A percentile compares a stretch with the other conserved stretches of the same genome.
These are phyloP conservation scores for Tylopilus sp. DNA, from an alignment of 768 basidiomycete genomes.

Conservation along the genomic window DNA sequence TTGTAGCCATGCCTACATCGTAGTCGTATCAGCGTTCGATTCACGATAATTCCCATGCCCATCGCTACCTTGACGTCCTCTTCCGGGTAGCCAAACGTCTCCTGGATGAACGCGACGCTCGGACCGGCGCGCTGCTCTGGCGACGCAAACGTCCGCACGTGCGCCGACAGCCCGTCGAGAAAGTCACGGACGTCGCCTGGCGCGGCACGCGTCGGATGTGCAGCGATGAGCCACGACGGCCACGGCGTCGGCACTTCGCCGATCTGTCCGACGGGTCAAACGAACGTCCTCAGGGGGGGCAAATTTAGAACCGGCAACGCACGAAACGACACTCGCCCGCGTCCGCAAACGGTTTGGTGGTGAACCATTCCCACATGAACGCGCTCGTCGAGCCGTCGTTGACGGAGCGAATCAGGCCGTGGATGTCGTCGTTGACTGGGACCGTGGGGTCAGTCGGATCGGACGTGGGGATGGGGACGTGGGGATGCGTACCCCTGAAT, in stretches of 20 bases:
- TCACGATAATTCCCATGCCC: background rate
- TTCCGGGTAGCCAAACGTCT: constrained; percentile 76
- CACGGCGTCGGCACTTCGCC: constrained; percentile 89
- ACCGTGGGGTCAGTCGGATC: no score
- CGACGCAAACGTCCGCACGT: constrained; percentile 67
- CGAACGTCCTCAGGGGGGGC: no score
- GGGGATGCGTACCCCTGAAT: constrained; percentile 62
- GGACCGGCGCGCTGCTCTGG: constrained; percentile 50
- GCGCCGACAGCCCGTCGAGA: constrained; percentile 56
- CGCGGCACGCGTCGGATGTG: constrained; percentile 65
- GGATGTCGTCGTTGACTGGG: constrained; percentile 78
- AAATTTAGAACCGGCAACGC: constrained; percentile 38
- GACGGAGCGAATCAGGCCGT: constrained; percentile 78
- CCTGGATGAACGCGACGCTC: constrained; percentile 73
- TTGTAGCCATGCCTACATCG: constrained; percentile 69
- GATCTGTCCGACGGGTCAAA: no score
- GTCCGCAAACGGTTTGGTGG: constrained; percentile 77
- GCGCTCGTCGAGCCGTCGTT: constrained; percentile 86
- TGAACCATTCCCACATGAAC: constrained; percentile 97
- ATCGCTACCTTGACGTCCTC: constrained; percentile 78
- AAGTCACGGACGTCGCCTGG: constrained; percentile 51
- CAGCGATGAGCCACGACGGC: constrained; percentile 96
- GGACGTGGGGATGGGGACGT: background rate
- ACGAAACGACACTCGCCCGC: constrained; percentile 81
- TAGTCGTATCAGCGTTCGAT: background rate